phyloP scores from a whole-genome alignment of 768 basidiomycete species.

The Nidularia sp. region DNA sequence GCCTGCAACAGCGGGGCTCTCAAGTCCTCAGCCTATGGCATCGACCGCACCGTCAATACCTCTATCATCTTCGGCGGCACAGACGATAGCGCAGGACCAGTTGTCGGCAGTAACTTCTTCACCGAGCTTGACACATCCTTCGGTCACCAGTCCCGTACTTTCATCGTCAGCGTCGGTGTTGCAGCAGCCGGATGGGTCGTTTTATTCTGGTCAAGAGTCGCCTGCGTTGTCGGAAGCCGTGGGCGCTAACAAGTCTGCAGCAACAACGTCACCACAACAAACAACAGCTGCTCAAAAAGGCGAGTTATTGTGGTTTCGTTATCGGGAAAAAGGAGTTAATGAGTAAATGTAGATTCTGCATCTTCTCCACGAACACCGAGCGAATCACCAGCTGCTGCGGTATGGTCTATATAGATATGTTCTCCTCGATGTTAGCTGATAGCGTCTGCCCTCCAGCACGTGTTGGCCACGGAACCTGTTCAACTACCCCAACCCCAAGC shows the following conservation, averaged over 20 bases:
- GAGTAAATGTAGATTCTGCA: constrained; percentile 40
- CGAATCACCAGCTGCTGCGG: constrained; percentile 37
- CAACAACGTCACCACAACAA: constrained; percentile 60
- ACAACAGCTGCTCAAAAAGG: constrained; percentile 40
- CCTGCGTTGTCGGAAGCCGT: constrained; percentile 70
- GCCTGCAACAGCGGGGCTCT: constrained; percentile 16
- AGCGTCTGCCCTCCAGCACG: constrained; percentile 23
- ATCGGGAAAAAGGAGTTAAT: too few relatives aligned
- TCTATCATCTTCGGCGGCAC: constrained; percentile 34
- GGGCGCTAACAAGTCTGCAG: constrained; percentile 37
- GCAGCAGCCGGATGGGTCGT: constrained; percentile 64
- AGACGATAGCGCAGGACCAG: constrained; percentile 33
- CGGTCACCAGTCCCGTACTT: constrained; percentile 76
- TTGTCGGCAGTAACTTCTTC: constrained; percentile 53
- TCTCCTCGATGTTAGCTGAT: neutral
- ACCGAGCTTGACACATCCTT: constrained; percentile 83
- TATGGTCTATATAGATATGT: constrained; percentile 20
- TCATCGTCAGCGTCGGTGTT: constrained; percentile 70
- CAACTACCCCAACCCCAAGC: constrained; percentile 29
- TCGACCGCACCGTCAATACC: constrained; percentile 29
- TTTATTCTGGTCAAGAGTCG: constrained; percentile 69
- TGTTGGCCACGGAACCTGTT: constrained; percentile 28
- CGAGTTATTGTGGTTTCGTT: constrained; percentile 19
- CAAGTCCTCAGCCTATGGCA: constrained; percentile 20
- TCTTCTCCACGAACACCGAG: constrained; percentile 39